Conservation (phyloP, 2,329 filamentous ascomycete genomes). For the Ophiostoma australiae region DNA sequence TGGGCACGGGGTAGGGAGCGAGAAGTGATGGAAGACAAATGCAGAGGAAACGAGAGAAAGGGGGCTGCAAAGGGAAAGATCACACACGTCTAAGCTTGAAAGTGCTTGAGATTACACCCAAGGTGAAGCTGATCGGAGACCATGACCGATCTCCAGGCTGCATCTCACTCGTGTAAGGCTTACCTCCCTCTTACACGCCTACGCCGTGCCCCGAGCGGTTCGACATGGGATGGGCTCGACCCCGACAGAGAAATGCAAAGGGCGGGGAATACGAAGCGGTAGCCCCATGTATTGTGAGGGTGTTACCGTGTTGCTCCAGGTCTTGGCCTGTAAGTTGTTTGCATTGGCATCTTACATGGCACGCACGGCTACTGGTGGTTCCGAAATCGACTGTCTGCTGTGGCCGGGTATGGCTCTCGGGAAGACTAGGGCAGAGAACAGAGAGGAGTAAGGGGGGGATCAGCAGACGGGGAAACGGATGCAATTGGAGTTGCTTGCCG, state of each 20-base stretch:
- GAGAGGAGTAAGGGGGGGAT: background rate
- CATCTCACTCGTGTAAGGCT: background rate
- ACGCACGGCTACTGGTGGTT: background rate
- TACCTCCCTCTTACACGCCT: background rate
- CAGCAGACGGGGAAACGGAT: background rate
- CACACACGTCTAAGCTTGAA: background rate
- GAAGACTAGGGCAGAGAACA: background rate
- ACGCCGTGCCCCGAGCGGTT: conserved; percentile 6
- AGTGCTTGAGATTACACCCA: background rate
- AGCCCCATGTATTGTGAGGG: background rate
- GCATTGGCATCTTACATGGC: background rate
- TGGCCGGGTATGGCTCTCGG: background rate
- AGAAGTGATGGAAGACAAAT: background rate
- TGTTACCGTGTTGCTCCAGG: background rate
- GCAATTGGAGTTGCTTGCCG: background rate
- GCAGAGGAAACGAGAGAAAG: background rate
- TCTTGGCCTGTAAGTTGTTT: background rate
- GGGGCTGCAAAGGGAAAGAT: background rate
- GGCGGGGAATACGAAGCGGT: conserved; percentile 4
- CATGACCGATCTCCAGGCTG: conserved; percentile 4
- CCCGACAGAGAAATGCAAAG: background rate
- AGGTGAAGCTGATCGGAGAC: conserved; percentile 14
- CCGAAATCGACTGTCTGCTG: background rate
- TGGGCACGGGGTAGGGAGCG: background rate
- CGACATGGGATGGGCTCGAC: background rate